Evolutionary conservation across 768 basidiomycete species (phyloP).

Genomic region (Serendipita sp.): DNA sequence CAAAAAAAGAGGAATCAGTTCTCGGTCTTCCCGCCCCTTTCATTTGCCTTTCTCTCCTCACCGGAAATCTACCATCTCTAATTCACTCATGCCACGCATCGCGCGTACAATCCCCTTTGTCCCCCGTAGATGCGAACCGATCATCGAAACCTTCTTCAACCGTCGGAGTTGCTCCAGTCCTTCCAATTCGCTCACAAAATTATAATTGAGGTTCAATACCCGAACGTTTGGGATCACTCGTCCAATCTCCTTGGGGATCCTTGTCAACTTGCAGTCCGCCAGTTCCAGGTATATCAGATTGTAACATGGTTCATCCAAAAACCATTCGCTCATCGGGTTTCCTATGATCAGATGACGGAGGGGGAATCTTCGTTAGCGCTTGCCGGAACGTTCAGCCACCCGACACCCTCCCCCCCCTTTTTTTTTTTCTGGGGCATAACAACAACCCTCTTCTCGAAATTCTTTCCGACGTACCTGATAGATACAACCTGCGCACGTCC

Average conservation of each 20-base stretch:
- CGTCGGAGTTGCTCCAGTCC: constrained; percentile 56
- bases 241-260: constrained; percentile 52
- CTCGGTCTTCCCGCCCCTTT: not conserved
- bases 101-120: constrained; percentile 58
- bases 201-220: constrained; percentile 91
- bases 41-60: constrained; percentile 20
- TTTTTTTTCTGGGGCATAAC: not conserved
- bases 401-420: not conserved
- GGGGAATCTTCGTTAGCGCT: constrained; percentile 9
- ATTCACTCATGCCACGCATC: constrained; percentile 51
- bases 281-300: constrained; percentile 84
- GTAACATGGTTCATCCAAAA: constrained; percentile 55
- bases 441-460: not conserved
- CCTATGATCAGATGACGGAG: constrained; percentile 30
- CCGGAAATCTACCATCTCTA: constrained; percentile 89
- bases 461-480: constrained; percentile 52
- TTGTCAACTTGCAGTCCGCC: constrained; percentile 66
- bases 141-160: constrained; percentile 69
- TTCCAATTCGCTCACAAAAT: constrained; percentile 60
- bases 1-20: not conserved
- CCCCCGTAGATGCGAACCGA: constrained; percentile 65
- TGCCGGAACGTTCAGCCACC: constrained; percentile 4
- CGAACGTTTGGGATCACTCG: constrained; percentile 66
- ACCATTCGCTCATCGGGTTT: constrained; percentile 41
- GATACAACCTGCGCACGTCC: constrained; percentile 85